Base-by-base conservation (phyloP, 257 asterid genomes). In the Jasminum sambac region DNA sequence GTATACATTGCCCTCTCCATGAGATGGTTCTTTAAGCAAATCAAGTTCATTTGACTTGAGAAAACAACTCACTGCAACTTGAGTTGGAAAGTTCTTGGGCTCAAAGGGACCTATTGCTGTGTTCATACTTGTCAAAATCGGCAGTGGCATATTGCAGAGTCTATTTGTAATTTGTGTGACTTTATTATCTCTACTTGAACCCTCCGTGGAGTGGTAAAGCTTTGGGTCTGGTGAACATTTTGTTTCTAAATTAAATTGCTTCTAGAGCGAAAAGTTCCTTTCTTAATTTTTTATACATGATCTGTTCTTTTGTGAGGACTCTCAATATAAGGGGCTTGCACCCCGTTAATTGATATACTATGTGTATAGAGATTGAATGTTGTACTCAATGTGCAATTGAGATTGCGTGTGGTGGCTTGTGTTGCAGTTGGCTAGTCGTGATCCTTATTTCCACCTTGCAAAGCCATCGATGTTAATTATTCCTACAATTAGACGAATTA, bases 161-260 rank as follows among this genome's bases (percentile, higher is more conserved):
- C 59, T 10, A 17, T 50, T 5, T 50, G 12, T 50, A 8, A n/a
- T 5, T 17, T 17, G 2, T 6, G 3, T n/a, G 25, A n/a, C 61
- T 55, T 17, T 19, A 12, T 21, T 50, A 50, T 6, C 8, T 50
- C 60, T 17, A 19, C 8, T n/a, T 50, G 24, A 19, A 6, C 25
- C 11, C 24, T n/a, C 25, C n/a, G 2, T 19, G 21, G 16, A 8
- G 23, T 24, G 34, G 19, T 12, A 10, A 55, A 21, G 34, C 30
- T 26, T 19, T 9, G n/a, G 11, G n/a, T 43, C 11, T 14, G 13
- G 50, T 13, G 5, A 8, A 2, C 4, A 55, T 55, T 11, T 55
- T 55, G 30, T 55, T 55, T 55, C 59, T 55, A 55, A 55, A 55
- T 55, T 55, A 21, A 23, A 55, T 55, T 55, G 9, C 14, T 55